Evolutionary conservation across 441 rosid genomes (phyloP).

Genomic region (Corymbia calophylla): DNA sequence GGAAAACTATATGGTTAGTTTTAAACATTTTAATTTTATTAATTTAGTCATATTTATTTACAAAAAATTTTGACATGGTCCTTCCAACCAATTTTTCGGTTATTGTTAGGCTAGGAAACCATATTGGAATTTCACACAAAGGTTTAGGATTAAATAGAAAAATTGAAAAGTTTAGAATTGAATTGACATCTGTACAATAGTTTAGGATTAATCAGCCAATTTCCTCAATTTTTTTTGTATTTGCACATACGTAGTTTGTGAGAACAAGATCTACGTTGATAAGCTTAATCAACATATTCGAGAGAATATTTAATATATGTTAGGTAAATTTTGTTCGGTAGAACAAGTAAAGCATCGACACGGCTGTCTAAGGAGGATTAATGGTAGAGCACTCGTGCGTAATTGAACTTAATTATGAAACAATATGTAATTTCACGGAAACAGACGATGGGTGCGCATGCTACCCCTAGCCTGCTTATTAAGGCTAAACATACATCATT

Average conservation of each 20-base stretch:
- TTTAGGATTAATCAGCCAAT: not conserved
- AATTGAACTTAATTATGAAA: not conserved
- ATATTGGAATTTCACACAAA: not conserved
- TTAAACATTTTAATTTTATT: not conserved
- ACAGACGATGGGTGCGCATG: not conserved
- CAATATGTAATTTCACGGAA: not conserved
- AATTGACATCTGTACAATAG: not conserved
- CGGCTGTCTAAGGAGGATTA: too few relatives aligned
- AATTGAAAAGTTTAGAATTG: too few relatives aligned
- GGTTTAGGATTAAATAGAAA: too few relatives aligned
- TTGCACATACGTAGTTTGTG: not conserved
- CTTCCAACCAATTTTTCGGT: not conserved
- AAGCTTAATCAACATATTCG: not conserved
- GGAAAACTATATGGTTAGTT: not conserved
- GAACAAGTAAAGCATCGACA: not conserved
- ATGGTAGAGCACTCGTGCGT: not conserved
- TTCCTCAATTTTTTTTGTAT: not conserved
- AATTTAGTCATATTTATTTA: not conserved
- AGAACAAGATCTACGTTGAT: not conserved
- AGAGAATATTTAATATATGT: not conserved
- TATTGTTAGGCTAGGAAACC: accelerated
- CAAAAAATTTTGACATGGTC: not conserved
- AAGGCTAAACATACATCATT: not conserved
- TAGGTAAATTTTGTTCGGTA: not conserved
- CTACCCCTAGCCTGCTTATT: not conserved